Percentiles rank a stretch among this genome's conserved stretches.
These are phyloP conservation scores for Phytophthora fragariae DNA, from an alignment of 352 stramenopile species.

Conservation along the genomic window DNA sequence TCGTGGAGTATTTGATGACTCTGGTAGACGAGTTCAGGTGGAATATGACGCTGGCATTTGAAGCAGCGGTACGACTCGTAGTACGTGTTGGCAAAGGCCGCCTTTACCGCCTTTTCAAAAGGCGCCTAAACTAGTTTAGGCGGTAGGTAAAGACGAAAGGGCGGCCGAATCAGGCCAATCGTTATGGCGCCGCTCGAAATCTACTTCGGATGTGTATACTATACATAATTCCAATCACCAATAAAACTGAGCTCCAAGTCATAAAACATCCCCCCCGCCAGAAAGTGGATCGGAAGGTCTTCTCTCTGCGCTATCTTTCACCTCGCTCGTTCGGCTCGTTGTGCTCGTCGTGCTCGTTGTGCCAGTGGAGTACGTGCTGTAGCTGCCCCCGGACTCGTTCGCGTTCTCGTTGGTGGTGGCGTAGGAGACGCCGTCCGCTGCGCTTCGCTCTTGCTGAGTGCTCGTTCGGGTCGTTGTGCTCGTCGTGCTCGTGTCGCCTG, in stretches of 20 bases:
- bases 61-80: too few relatives aligned
- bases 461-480: background rate
- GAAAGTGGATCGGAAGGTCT: background rate
- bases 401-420: background rate
- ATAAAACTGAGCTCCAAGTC: background rate
- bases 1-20: too few relatives aligned
- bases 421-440: too few relatives aligned
- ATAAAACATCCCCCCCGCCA: background rate
- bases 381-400: background rate
- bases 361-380: background rate
- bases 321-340: background rate
- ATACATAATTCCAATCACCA: constrained; percentile 1
- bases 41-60: too few relatives aligned
- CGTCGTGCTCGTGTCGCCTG: too few relatives aligned
- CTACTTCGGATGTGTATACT: background rate
- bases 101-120: constrained; percentile 4
- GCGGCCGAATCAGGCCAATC: background rate
- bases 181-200: background rate
- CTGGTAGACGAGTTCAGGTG: too few relatives aligned
- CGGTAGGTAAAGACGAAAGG: background rate
- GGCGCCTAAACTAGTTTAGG: constrained; percentile 2
- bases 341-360: background rate
- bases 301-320: background rate
- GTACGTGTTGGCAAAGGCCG: background rate
- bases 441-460: too few relatives aligned